Evolutionary conservation across 148 eudicot genomes (phyloP).

Genomic region (Dianthus caryophyllus): DNA sequence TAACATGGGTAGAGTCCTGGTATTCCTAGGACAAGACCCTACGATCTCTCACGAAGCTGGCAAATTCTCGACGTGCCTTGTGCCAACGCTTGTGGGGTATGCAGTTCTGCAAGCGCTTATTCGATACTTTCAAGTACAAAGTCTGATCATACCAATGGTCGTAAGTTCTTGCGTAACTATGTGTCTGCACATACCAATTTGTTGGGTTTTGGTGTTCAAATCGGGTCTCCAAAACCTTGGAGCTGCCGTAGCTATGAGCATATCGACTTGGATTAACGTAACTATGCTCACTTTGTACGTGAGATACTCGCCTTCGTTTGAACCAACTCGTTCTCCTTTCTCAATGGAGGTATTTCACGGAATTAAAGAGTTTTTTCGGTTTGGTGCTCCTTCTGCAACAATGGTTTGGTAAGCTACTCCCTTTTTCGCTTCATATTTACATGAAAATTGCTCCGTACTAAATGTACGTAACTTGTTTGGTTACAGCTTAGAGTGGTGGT

Average conservation of each 20-base stretch:
- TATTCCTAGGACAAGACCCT: constrained; percentile 68
- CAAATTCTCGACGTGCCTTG: constrained; percentile 45
- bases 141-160: constrained; percentile 65
- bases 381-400: constrained; percentile 77
- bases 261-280: constrained; percentile 65
- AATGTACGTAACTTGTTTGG: not conserved
- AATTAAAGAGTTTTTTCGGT: constrained; percentile 60
- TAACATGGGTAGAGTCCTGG: constrained; percentile 46
- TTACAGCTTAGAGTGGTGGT: constrained; percentile 86
- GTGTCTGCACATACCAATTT: constrained; percentile 55
- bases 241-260: constrained; percentile 57
- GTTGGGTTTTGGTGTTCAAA: constrained; percentile 77
- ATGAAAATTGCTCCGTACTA: not conserved
- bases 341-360: constrained; percentile 61
- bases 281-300: constrained; percentile 48
- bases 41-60: constrained; percentile 67
- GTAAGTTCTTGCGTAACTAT: constrained; percentile 43
- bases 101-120: constrained; percentile 68
- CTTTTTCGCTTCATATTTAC: too few species aligned
- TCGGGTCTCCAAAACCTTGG: constrained; percentile 57
- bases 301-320: constrained; percentile 56
- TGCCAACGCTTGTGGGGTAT: constrained; percentile 58
- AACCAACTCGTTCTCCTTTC: constrained; percentile 52
- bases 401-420: constrained; percentile 59
- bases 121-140: constrained; percentile 68